phyloP scores from a whole-genome alignment of 257 asterid species.

The Euphrasia confusa region DNA sequence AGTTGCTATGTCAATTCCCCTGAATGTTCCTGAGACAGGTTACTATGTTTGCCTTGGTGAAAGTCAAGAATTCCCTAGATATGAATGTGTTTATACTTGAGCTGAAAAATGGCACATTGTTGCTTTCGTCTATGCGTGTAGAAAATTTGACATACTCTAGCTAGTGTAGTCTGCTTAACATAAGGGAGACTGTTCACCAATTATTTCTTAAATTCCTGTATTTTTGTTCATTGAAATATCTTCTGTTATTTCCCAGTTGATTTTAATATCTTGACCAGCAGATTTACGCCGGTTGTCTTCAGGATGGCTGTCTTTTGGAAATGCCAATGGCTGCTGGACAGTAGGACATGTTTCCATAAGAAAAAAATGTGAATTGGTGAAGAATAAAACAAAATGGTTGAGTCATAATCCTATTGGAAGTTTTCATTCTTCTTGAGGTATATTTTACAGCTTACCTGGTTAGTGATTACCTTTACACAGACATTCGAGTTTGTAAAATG shows the following conservation, averaged over 20 bases:
- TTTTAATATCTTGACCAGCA: slow-evolving; percentile 17
- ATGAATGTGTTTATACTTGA: background rate
- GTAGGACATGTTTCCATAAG: slow-evolving; percentile 8
- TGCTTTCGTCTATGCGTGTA: background rate
- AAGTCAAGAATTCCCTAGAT: background rate
- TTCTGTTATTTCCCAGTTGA: background rate
- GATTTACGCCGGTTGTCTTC: slow-evolving; percentile 20
- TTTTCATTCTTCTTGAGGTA: slow-evolving; percentile 24
- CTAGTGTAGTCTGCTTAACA: slow-evolving; percentile 14
- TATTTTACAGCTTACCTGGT: background rate
- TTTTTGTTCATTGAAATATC: background rate
- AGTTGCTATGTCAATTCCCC: background rate
- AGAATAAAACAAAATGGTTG: slow-evolving; percentile 1
- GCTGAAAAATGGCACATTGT: background rate
- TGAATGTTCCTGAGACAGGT: slow-evolving; percentile 16
- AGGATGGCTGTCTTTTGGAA: slow-evolving; percentile 7
- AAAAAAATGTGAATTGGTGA: background rate
- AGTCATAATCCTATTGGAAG: slow-evolving; percentile 14
- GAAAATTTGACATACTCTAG: slow-evolving; percentile 22
- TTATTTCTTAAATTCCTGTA: background rate
- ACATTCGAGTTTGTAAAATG: background rate
- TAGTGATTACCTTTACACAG: background rate
- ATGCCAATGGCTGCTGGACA: slow-evolving; percentile 16
- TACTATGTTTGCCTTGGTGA: slow-evolving; percentile 14
- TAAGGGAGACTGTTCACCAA: slow-evolving; percentile 5